phyloP scores from a whole-genome alignment of 176 grass and related monocot genomes.

The Typha latifolia region DNA sequence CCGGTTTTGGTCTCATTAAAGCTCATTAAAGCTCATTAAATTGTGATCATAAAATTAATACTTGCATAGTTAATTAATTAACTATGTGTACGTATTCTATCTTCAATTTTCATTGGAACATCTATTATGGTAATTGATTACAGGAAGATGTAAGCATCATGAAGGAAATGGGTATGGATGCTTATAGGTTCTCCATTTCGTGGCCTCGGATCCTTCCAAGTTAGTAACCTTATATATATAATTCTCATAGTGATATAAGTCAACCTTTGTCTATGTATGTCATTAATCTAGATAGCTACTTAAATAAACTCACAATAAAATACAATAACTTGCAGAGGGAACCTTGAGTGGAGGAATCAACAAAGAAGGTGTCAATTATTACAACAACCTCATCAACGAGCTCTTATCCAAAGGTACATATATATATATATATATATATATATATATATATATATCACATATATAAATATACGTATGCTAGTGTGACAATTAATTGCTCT shows the following conservation, averaged over 20 bases:
- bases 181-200: slow-evolving; percentile 57
- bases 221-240: background rate
- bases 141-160: slow-evolving; percentile 58
- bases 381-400: slow-evolving; percentile 66
- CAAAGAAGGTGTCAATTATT: slow-evolving; percentile 48
- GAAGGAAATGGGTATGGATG: slow-evolving; percentile 46
- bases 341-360: slow-evolving; percentile 53
- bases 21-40: background rate
- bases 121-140: background rate
- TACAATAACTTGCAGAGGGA: slow-evolving; percentile 25
- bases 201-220: slow-evolving; percentile 58
- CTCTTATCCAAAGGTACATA: slow-evolving; percentile 35
- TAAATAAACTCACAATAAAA: background rate
- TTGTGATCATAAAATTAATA: background rate
- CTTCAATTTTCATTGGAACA: background rate
- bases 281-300: background rate
- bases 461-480: too few species aligned
- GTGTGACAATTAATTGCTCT: too few species aligned
- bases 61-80: background rate
- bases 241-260: background rate
- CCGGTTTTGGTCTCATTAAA: background rate
- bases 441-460: too few species aligned
- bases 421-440: background rate
- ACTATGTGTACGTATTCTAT: background rate
- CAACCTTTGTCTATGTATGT: too few species aligned